Base-by-base conservation (phyloP, 768 basidiomycete genomes). In the Melanogaster broomeanus region DNA sequence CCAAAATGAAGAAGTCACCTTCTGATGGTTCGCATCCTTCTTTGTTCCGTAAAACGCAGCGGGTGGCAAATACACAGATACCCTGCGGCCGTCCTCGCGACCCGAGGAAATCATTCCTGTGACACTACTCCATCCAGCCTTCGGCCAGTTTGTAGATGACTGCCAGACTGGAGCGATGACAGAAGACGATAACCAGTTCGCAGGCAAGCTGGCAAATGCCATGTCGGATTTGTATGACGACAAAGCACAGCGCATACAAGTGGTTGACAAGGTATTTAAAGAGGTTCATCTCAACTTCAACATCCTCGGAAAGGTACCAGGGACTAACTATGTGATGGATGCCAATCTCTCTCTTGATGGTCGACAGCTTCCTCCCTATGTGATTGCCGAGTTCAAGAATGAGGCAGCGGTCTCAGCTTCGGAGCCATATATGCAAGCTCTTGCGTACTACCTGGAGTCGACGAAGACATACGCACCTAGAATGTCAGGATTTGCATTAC, bases 351-450 rank as follows among this genome's bases (percentile, higher is more conserved):
- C 56, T 22, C 45, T 57, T 22, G 53, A 62, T 31, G 34, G 48
- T 43, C 56, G 43, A 45, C 45, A 52, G 44, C n/a, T n/a, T n/a
- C n/a, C n/a, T n/a, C n/a, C n/a, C n/a, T 52, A 55, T 55, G 19
- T 56, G 33, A 59, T 70, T 30, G 47, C 51, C 9, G 62, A 66
- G 47, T 33, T n/a, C n/a, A n/a, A n/a, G n/a, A n/a, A n/a, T n/a
- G n/a, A n/a, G n/a, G n/a, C n/a, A n/a, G n/a, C n/a, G 62, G 60
- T 37, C 21, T 62, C 31, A 52, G 61, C 31, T 46, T 41, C 66
- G 25, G 63, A 71, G 37, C 67, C 70, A 12, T 53, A 60, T 49
- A 56, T 64, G 44, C 60, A 68, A 56, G 58, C 57, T 3, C 52
- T 55, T 33, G 28, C 42, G 16, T 61, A 61, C 45, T 68, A 61